Conservation (phyloP, 352 stramenopile species). For the Pythium rishiriense region DNA sequence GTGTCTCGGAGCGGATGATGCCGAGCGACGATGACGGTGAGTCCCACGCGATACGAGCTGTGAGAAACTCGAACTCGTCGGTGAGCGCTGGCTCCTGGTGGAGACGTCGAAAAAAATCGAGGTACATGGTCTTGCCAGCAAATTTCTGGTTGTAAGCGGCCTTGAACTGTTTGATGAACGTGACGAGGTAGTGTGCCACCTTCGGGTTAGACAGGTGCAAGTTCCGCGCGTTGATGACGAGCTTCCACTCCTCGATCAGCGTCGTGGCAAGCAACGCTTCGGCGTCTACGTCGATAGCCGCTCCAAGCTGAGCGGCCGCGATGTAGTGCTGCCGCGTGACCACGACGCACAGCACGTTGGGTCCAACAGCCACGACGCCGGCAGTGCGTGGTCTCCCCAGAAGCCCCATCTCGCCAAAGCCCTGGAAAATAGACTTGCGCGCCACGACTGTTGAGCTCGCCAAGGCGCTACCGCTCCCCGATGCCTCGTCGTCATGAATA, state of each 20-base stretch:
- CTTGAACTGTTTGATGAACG: conserved; percentile 81
- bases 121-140: conserved; percentile 70
- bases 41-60: conserved; percentile 55
- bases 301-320: conserved; percentile 35
- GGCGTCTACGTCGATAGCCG: conserved; percentile 45
- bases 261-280: conserved; percentile 61
- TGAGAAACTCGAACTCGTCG: conserved; percentile 58
- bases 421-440: conserved; percentile 61
- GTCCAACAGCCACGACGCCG: conserved; percentile 43
- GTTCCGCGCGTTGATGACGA: conserved; percentile 59
- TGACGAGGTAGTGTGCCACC: conserved; percentile 66
- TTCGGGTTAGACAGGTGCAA: conserved; percentile 66
- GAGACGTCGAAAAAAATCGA: conserved; percentile 66
- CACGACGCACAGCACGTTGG: conserved; percentile 39
- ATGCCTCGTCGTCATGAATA: background rate
- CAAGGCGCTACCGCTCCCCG: no score
- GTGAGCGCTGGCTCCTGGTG: conserved; percentile 53
- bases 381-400: conserved; percentile 56
- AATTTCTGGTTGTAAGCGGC: conserved; percentile 76
- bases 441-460: conserved; percentile 37
- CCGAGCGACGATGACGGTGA: conserved; percentile 58
- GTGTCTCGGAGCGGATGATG: conserved; percentile 65
- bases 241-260: conserved; percentile 69
- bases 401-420: conserved; percentile 82
- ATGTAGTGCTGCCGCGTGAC: conserved; percentile 56